Evolutionary conservation across 108 stramenopile genomes (phyloP).

Genomic region (Nitzschia sp.): DNA sequence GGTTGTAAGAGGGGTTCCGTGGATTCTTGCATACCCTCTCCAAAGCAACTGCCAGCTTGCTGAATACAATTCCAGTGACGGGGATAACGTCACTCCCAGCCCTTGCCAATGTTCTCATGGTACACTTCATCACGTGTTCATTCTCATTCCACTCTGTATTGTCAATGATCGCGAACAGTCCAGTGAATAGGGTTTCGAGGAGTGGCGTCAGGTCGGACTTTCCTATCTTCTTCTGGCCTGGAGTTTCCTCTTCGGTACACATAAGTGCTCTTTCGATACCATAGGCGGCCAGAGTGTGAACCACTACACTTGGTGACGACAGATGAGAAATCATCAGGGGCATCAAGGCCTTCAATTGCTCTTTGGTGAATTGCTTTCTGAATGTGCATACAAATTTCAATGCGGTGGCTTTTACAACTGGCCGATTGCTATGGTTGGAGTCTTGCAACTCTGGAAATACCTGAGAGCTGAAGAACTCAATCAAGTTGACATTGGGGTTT

Average conservation of each 20-base stretch:
- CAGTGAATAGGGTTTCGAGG: slow-evolving; percentile 81
- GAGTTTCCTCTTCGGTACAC: slow-evolving; percentile 51
- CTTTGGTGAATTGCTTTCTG: slow-evolving; percentile 86
- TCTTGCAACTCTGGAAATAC: slow-evolving; percentile 89
- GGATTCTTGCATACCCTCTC: slow-evolving; percentile 91
- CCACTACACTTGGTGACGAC: slow-evolving; percentile 73
- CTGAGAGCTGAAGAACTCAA: slow-evolving; percentile 85
- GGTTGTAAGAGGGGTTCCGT: slow-evolving; percentile 95
- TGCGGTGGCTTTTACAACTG: slow-evolving; percentile 90
- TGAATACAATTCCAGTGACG: slow-evolving; percentile 79
- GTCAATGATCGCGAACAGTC: slow-evolving; percentile 87
- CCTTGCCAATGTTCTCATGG: slow-evolving; percentile 85
- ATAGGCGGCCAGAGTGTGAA: slow-evolving; percentile 94
- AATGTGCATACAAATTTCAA: slow-evolving; percentile 96
- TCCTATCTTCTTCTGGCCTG: slow-evolving; percentile 52
- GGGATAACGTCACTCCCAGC: slow-evolving; percentile 83
- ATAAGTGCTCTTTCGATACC: slow-evolving; percentile 87
- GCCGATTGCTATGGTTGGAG: slow-evolving; percentile 61
- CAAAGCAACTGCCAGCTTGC: slow-evolving; percentile 79
- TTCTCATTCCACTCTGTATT: slow-evolving; percentile 85
- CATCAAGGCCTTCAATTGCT: slow-evolving; percentile 65
- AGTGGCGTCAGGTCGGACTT: slow-evolving; percentile 70
- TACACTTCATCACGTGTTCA: slow-evolving; percentile 97
- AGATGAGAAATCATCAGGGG: slow-evolving; percentile 76
- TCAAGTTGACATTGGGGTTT: slow-evolving; percentile 80